Percentiles rank a stretch among this genome's conserved stretches.
Conservation (phyloP, 75 land plant genomes). For the Chamaecyparis obtusa region DNA sequence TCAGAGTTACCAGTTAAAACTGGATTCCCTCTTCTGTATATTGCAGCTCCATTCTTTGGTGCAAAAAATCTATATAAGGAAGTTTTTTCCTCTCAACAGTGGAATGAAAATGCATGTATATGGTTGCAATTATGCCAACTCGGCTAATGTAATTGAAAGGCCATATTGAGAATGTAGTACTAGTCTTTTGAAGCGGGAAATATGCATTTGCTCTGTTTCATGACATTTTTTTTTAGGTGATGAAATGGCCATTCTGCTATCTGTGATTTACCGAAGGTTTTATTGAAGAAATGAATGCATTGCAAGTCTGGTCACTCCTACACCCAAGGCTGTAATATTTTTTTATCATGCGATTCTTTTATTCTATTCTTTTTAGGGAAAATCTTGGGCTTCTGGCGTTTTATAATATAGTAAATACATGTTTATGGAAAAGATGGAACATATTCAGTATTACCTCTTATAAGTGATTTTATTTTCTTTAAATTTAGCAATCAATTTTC, state of each 20-base stretch:
- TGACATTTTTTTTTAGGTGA: background rate
- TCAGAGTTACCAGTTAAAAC: background rate
- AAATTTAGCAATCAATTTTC: background rate
- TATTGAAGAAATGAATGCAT: background rate
- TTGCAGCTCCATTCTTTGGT: background rate
- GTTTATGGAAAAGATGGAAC: background rate
- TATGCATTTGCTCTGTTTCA: background rate
- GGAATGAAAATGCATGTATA: background rate
- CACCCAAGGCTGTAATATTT: background rate
- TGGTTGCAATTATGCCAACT: background rate
- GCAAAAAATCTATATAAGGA: background rate
- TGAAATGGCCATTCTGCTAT: background rate
- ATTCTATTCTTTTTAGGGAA: background rate
- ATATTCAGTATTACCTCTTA: background rate
- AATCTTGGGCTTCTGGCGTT: conserved; percentile 1
- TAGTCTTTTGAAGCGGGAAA: background rate
- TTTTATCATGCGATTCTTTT: background rate
- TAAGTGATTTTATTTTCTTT: background rate
- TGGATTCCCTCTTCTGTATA: background rate
- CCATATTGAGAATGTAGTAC: background rate
- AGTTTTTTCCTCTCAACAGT: background rate
- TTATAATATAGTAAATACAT: background rate
- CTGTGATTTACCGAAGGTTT: background rate
- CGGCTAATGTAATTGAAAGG: background rate
- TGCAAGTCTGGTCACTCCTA: background rate